Conservation (phyloP, 176 grass and related monocot species). For the Metroxylon sagu region DNA sequence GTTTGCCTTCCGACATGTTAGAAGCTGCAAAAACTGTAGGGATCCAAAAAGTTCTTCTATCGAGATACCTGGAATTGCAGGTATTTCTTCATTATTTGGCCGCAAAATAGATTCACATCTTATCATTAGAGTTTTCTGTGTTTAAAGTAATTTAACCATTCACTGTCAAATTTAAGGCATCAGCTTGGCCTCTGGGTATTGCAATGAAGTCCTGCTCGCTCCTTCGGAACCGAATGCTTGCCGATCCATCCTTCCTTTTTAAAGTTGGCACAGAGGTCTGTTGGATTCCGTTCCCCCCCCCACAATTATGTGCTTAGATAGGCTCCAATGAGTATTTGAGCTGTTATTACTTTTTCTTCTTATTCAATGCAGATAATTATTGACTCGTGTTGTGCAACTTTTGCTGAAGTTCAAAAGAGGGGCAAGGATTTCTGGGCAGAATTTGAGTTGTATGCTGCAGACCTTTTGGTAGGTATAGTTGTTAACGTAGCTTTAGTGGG, state of each 20-base stretch:
- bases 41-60: slow-evolving; percentile 54
- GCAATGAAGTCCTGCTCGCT: slow-evolving; percentile 50
- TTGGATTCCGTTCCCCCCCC: background rate
- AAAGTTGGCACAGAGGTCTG: slow-evolving; percentile 80
- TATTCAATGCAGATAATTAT: slow-evolving; percentile 65
- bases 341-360: slow-evolving; percentile 12
- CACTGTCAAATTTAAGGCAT: slow-evolving; percentile 32
- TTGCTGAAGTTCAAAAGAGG: slow-evolving; percentile 90
- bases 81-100: slow-evolving; percentile 5
- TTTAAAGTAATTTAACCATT: slow-evolving; percentile 1
- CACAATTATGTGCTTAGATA: background rate
- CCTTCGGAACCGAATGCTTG: slow-evolving; percentile 80
- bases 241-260: slow-evolving; percentile 91
- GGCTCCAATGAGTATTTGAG: background rate
- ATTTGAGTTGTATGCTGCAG: slow-evolving; percentile 82
- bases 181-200: slow-evolving; percentile 62
- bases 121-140: background rate
- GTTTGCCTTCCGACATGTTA: slow-evolving; percentile 63
- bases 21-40: slow-evolving; percentile 53
- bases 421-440: slow-evolving; percentile 92
- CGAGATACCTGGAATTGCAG: slow-evolving; percentile 76
- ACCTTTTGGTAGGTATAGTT: slow-evolving; percentile 88
- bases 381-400: slow-evolving; percentile 80
- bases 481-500: slow-evolving; percentile 91
- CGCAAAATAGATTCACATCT: no score